These are phyloP conservation scores for Protomyces pachydermus DNA, from an alignment of 1,139 yeast species.

Conservation along the genomic window DNA sequence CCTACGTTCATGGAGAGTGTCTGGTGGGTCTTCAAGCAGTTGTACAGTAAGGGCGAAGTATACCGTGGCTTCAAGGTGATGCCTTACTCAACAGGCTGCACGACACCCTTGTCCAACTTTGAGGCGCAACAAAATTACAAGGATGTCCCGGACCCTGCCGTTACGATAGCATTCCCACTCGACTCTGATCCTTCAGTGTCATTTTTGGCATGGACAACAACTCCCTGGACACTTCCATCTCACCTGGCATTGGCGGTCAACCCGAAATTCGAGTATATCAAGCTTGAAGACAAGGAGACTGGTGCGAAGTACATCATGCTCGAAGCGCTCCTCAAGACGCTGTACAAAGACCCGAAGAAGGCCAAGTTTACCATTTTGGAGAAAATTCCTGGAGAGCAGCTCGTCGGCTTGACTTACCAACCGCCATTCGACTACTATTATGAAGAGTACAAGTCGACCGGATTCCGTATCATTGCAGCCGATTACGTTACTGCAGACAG, in stretches of 20 bases:
- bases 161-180: conserved; percentile 83
- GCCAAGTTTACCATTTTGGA: conserved; percentile 83
- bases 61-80: conserved; percentile 93
- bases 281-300: conserved; percentile 82
- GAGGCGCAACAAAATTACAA: conserved; percentile 98
- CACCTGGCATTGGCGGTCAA: conserved; percentile 87
- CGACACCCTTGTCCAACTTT: conserved; percentile 93
- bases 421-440: conserved; percentile 81
- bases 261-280: conserved; percentile 85
- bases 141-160: conserved; percentile 95
- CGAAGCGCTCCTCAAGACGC: conserved; percentile 70
- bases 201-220: conserved; percentile 97
- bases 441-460: conserved; percentile 68
- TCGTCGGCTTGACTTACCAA: conserved; percentile 70
- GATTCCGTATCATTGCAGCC: conserved; percentile 73
- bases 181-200: conserved; percentile 72
- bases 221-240: conserved; percentile 99
- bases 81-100: conserved; percentile 97
- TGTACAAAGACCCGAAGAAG: conserved; percentile 89
- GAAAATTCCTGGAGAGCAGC: conserved; percentile 68
- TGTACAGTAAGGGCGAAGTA: conserved; percentile 77
- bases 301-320: conserved; percentile 74
- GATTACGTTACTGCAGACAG: conserved; percentile 86
- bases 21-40: conserved; percentile 97
- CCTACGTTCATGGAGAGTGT: conserved; percentile 96